Evolutionary conservation across 345 rosid genomes (phyloP).

Genomic region (Reutealis trisperma): DNA sequence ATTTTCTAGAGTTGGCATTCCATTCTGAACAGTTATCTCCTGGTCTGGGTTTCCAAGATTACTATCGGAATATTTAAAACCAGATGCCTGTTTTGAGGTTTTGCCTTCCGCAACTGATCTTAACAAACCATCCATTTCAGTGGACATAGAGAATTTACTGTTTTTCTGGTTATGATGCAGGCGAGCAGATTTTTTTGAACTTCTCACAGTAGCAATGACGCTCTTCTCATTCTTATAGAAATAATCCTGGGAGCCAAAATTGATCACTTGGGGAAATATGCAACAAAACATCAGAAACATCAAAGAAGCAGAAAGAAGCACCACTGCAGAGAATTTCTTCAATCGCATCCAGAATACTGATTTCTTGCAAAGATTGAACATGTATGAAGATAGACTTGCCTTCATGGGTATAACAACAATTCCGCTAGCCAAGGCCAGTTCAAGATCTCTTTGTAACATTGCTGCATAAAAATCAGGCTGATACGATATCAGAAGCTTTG

Average conservation of each 20-base stretch:
- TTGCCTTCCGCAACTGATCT: constrained; percentile 41
- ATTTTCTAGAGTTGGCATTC: constrained; percentile 22
- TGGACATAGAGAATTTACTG: constrained; percentile 34
- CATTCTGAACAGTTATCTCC: constrained; percentile 18
- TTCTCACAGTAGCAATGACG: constrained; percentile 16
- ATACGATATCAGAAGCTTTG: constrained; percentile 57
- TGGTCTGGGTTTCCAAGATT: constrained; percentile 16
- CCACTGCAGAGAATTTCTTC: constrained; percentile 49
- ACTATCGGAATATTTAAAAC: constrained; percentile 23
- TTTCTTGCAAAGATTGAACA: constrained; percentile 61
- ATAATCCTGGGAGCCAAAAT: background rate
- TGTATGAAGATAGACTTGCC: constrained; percentile 58
- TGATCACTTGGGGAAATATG: constrained; percentile 37
- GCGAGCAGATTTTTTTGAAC: constrained; percentile 46
- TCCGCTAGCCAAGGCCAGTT: constrained; percentile 57
- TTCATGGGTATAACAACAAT: constrained; percentile 66
- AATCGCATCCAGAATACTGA: constrained; percentile 57
- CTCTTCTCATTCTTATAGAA: too few relatives aligned
- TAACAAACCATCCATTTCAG: constrained; percentile 45
- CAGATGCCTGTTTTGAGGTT: constrained; percentile 26
- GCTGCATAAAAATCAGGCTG: constrained; percentile 51
- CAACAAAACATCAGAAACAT: constrained; percentile 49
- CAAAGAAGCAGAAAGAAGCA: constrained; percentile 46
- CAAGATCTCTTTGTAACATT: constrained; percentile 53
- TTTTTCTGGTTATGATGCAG: constrained; percentile 25